phyloP scores from a whole-genome alignment of 129 eudicot species.

The Oenanthe sinensis region DNA sequence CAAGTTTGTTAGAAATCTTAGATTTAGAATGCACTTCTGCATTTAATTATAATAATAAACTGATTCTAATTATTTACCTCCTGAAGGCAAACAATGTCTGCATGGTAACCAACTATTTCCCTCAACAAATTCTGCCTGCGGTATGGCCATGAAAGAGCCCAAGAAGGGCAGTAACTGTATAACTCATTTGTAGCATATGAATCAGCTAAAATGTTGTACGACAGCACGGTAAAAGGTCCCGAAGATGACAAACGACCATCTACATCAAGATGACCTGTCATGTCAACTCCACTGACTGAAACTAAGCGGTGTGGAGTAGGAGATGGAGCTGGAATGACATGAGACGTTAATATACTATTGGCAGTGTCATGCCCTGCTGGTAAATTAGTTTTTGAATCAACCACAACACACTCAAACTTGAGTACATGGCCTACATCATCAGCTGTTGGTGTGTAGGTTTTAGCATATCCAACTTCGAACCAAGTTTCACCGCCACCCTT shows the following conservation, averaged over 20 bases:
- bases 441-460: conserved; percentile 42
- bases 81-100: conserved; percentile 92
- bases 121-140: conserved; percentile 78
- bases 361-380: conserved; percentile 20
- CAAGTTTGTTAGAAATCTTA: background rate
- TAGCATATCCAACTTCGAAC: conserved; percentile 75
- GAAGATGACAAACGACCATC: conserved; percentile 55
- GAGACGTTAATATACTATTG: conserved; percentile 21
- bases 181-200: conserved; percentile 55
- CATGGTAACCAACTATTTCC: conserved; percentile 89
- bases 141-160: conserved; percentile 98
- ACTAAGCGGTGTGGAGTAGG: conserved; percentile 16
- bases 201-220: conserved; percentile 70
- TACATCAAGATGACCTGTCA: conserved; percentile 41
- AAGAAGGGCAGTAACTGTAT: conserved; percentile 84
- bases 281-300: conserved; percentile 36
- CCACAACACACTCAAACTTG: conserved; percentile 48
- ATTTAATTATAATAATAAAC: background rate
- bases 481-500: conserved; percentile 82
- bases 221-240: conserved; percentile 70
- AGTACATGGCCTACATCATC: conserved; percentile 55
- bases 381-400: conserved; percentile 10
- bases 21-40: background rate
- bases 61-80: conserved; percentile 46
- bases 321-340: conserved; percentile 27